Evolutionary conservation across 208 protist genomes (phyloP).

Genomic region (Leishmania gerbilli): DNA sequence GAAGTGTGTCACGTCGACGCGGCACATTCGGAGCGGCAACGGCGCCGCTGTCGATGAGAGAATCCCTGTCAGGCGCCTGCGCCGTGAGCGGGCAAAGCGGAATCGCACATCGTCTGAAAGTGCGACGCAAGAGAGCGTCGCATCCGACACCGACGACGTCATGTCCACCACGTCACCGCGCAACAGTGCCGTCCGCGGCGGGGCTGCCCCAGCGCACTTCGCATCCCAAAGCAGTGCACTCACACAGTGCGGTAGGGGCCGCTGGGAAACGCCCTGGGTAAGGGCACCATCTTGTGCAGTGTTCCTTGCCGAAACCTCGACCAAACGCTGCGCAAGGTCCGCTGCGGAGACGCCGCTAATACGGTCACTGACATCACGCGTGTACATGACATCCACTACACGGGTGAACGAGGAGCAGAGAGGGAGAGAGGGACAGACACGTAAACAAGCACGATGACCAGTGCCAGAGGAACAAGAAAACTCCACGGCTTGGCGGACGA

Average conservation of each 20-base stretch:
- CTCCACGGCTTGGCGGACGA: not conserved
- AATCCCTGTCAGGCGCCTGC: conserved; percentile 6
- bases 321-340: conserved; percentile 11
- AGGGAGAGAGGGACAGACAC: not conserved
- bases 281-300: not conserved
- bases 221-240: conserved; percentile 19
- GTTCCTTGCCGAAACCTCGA: conserved; percentile 1
- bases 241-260: not conserved
- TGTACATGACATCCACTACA: not conserved
- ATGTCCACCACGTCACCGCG: conserved; percentile 14
- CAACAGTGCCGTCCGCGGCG: conserved; percentile 21
- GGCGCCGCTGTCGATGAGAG: conserved; percentile 6
- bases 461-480: not conserved
- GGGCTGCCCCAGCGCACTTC: conserved; percentile 2
- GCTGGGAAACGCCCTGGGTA: not conserved
- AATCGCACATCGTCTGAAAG: conserved; percentile 20
- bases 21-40: not conserved
- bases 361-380: conserved; percentile 2
- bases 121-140: conserved; percentile 5
- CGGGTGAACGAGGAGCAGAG: too few species aligned
- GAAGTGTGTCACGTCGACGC: conserved; percentile 13
- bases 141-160: not conserved
- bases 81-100: conserved; percentile 20
- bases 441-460: not conserved
- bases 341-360: not conserved